Evolutionary conservation across 1,284 basidiomycete genomes (phyloP).

Genomic region (Takashimella koratensis): DNA sequence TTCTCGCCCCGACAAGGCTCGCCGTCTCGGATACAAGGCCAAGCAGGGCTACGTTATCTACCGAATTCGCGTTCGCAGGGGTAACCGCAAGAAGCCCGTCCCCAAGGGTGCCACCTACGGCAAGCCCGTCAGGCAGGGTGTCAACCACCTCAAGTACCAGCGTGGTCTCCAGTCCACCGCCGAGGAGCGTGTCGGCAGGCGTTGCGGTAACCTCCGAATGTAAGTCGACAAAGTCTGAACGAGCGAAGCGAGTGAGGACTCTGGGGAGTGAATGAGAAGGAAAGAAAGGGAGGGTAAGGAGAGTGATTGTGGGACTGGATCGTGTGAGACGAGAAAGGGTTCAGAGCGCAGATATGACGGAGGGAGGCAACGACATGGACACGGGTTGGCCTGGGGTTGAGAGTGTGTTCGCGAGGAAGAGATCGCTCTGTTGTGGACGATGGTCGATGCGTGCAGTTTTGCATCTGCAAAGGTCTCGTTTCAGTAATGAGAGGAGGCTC

Average conservation of each 20-base stretch:
- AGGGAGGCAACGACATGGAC: too few species aligned
- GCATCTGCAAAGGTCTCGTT: too few species aligned
- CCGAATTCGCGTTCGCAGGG: slow-evolving; percentile 94
- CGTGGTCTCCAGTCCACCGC: slow-evolving; percentile 88
- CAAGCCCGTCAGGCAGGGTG: slow-evolving; percentile 99
- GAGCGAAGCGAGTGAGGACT: too few species aligned
- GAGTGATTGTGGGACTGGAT: background rate
- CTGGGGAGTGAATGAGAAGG: background rate
- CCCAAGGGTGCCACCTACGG: slow-evolving; percentile 98
- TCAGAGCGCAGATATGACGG: too few species aligned
- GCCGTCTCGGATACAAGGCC: slow-evolving; percentile 98
- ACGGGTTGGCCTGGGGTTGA: too few species aligned
- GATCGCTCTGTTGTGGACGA: too few species aligned
- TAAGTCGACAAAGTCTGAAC: too few species aligned
- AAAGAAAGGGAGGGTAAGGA: background rate
- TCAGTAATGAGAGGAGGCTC: too few species aligned
- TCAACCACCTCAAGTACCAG: slow-evolving; percentile 99
- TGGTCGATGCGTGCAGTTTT: too few species aligned
- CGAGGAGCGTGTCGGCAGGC: slow-evolving; percentile 95
- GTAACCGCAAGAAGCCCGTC: slow-evolving; percentile 98
- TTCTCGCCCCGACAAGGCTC: slow-evolving; percentile 98
- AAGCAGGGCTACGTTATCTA: slow-evolving; percentile 99
- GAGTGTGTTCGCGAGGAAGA: too few species aligned
- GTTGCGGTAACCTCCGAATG: slow-evolving; percentile 94
- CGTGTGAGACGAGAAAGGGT: too few species aligned